phyloP scores from a whole-genome alignment of 805 yeast species.

The Ogataea thermomethanolica region DNA sequence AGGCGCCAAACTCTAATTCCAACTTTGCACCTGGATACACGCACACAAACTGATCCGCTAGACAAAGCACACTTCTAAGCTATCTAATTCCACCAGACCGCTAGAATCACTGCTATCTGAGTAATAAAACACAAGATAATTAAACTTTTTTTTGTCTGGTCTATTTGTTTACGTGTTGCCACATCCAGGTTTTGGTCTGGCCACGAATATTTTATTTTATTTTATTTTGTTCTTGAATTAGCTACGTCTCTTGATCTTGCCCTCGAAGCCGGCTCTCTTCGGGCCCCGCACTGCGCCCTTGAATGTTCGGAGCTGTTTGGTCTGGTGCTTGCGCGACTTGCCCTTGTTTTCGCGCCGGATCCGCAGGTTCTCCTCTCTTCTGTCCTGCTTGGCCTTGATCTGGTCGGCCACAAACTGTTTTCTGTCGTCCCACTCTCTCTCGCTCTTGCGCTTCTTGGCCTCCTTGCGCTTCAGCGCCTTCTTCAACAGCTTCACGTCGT shows the following conservation, averaged over 20 bases:
- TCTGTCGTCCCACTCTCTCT: slow-evolving; percentile 89
- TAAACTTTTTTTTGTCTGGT: slow-evolving; percentile 4
- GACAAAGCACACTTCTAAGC: slow-evolving; percentile 1
- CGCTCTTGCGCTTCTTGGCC: slow-evolving; percentile 78
- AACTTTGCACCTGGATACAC: neutral
- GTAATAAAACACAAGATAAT: slow-evolving; percentile 6
- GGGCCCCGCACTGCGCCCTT: slow-evolving; percentile 49
- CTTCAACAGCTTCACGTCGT: slow-evolving; percentile 82
- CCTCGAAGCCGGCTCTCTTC: slow-evolving; percentile 85
- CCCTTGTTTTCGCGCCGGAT: slow-evolving; percentile 85
- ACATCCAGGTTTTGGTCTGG: slow-evolving; percentile 2
- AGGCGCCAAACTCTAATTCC: slow-evolving; percentile 1
- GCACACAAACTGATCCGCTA: slow-evolving; percentile 1
- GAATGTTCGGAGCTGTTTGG: slow-evolving; percentile 61
- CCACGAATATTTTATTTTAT: neutral
- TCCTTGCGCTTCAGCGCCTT: slow-evolving; percentile 85
- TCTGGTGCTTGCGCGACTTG: slow-evolving; percentile 68
- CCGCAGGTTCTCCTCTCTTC: slow-evolving; percentile 88
- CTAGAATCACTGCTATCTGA: neutral
- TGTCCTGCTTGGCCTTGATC: slow-evolving; percentile 70
- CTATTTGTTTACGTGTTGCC: slow-evolving; percentile 12
- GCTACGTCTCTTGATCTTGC: slow-evolving; percentile 34
- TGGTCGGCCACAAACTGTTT: slow-evolving; percentile 74
- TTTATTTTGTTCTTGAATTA: neutral
- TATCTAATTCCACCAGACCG: neutral